Evolutionary conservation across 164 flowering plant genomes (phyloP).

Genomic region (Houttuynia cordata): DNA sequence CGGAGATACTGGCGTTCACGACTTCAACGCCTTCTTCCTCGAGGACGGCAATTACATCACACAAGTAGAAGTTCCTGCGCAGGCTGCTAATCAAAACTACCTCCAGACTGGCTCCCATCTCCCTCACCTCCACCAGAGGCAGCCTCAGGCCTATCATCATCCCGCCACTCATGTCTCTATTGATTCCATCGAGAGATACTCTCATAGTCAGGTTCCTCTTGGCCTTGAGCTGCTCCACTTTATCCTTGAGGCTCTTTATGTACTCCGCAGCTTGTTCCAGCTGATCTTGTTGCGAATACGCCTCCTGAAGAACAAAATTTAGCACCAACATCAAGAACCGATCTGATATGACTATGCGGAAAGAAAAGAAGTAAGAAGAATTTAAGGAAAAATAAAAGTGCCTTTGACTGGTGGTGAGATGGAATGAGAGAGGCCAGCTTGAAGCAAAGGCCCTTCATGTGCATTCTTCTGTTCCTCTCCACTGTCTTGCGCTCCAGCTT

Average conservation of each 20-base stretch:
- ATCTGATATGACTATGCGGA: no score
- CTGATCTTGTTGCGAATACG: constrained; percentile 25
- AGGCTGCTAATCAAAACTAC: constrained; percentile 31
- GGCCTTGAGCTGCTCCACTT: constrained; percentile 20
- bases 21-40: constrained; percentile 48
- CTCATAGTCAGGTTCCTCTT: constrained; percentile 18
- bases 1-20: constrained; percentile 25
- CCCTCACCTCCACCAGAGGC: constrained; percentile 40
- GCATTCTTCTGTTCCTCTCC: constrained; percentile 36
- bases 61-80: constrained; percentile 26
- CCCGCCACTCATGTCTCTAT: constrained; percentile 1
- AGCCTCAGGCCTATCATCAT: constrained; percentile 3
- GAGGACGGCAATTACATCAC: constrained; percentile 30
- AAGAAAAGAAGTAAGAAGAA: no score
- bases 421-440: constrained; percentile 38
- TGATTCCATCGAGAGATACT: not conserved
- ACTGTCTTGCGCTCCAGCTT: constrained; percentile 32
- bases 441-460: constrained; percentile 36
- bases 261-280: constrained; percentile 24
- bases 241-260: constrained; percentile 21
- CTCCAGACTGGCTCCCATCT: constrained; percentile 28
- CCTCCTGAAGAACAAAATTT: constrained; percentile 12
- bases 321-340: not conserved
- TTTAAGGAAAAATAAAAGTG: no score
- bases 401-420: constrained; percentile 21